A percentile compares a stretch with the other conserved stretches of the same genome.
Conservation (phyloP, 345 rosid genomes). For the Aethionema arabicum region DNA sequence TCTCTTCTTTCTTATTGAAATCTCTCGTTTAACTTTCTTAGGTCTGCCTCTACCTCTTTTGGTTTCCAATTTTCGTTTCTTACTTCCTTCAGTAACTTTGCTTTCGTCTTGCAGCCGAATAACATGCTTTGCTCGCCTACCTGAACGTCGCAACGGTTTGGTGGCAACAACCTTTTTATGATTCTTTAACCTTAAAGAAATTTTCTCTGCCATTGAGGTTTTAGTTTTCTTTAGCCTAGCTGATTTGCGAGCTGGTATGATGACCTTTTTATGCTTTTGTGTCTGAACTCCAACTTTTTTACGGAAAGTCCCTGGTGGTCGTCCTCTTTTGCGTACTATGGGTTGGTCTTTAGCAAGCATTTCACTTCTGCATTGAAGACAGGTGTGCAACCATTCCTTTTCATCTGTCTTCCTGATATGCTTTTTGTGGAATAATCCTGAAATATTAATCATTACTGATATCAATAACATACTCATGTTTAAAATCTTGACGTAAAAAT, state of each 20-base stretch:
- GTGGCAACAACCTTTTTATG: constrained; percentile 50
- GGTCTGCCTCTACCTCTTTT: constrained; percentile 43
- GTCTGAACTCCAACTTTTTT: constrained; percentile 43
- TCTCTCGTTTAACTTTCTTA: constrained; percentile 40
- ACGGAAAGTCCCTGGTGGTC: constrained; percentile 38
- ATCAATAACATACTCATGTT: not conserved
- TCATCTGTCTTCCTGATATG: constrained; percentile 65
- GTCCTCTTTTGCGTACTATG: constrained; percentile 37
- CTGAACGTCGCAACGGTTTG: constrained; percentile 80
- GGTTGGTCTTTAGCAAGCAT: constrained; percentile 37
- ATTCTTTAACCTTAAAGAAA: constrained; percentile 42
- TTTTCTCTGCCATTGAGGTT: constrained; percentile 37
- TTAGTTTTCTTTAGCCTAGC: constrained; percentile 36
- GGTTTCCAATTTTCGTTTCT: constrained; percentile 52
- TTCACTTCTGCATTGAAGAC: constrained; percentile 62
- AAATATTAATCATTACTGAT: constrained; percentile 32
- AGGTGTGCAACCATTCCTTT: constrained; percentile 52
- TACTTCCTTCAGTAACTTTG: constrained; percentile 41
- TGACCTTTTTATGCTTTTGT: constrained; percentile 41
- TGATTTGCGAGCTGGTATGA: constrained; percentile 36
- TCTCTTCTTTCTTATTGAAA: constrained; percentile 59
- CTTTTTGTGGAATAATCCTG: constrained; percentile 81
- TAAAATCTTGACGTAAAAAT: not conserved
- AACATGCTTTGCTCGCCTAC: constrained; percentile 56
- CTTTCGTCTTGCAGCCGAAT: constrained; percentile 41